phyloP scores from a whole-genome alignment of 2,329 filamentous ascomycete genomes.

The Zopfia rhizophila region DNA sequence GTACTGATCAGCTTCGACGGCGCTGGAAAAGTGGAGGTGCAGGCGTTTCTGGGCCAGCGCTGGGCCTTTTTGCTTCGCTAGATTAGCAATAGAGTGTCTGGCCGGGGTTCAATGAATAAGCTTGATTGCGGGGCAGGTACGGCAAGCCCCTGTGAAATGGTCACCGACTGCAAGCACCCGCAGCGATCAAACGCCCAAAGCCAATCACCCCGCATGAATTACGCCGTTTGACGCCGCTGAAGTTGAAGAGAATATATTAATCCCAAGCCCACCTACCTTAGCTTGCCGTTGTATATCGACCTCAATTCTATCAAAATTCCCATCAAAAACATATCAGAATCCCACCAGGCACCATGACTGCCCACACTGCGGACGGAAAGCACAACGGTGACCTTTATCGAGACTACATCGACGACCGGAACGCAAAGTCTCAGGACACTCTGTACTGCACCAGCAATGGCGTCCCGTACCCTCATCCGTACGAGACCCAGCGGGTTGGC shows the following conservation, averaged over 20 bases:
- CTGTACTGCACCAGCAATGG: slow-evolving; percentile 68
- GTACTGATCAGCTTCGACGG: too few species aligned
- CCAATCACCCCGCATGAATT: slow-evolving; percentile 9
- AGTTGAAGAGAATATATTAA: slow-evolving; percentile 10
- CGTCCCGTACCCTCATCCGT: slow-evolving; percentile 66
- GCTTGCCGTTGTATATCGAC: too few species aligned
- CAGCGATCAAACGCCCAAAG: background rate
- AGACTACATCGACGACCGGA: slow-evolving; percentile 58
- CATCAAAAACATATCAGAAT: background rate
- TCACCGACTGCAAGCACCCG: slow-evolving; percentile 3
- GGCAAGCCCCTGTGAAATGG: slow-evolving; percentile 2
- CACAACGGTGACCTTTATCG: slow-evolving; percentile 52
- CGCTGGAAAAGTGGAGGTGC: too few species aligned
- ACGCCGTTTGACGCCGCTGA: slow-evolving; percentile 14
- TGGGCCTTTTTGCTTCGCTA: too few species aligned
- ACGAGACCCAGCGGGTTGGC: slow-evolving; percentile 66
- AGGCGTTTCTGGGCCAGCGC: too few species aligned
- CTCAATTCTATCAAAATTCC: background rate
- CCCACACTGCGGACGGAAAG: slow-evolving; percentile 28
- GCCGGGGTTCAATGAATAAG: slow-evolving; percentile 15
- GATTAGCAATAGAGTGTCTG: slow-evolving; percentile 14
- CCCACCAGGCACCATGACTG: slow-evolving; percentile 21
- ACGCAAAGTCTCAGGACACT: slow-evolving; percentile 55
- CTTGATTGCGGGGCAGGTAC: slow-evolving; percentile 9
- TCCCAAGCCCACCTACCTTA: slow-evolving; percentile 1